Percentiles rank a stretch among this genome's conserved stretches.
phyloP scores from a whole-genome alignment of 2,329 filamentous ascomycete genomes.

The Acephala macrosclerotiorum region DNA sequence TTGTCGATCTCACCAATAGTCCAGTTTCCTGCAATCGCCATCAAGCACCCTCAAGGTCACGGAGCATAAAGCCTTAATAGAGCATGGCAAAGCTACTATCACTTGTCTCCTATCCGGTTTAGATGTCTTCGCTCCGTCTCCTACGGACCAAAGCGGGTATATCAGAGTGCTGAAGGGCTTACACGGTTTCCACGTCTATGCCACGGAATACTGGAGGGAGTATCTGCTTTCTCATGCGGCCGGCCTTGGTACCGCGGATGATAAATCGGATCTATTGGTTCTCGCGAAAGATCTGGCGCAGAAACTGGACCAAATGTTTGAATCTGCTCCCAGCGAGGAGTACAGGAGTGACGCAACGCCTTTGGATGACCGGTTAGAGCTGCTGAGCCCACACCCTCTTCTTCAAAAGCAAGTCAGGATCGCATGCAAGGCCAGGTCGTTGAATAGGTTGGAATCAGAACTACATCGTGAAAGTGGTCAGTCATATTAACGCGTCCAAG shows the following conservation, averaged over 20 bases:
- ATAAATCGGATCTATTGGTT: background rate
- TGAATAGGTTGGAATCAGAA: too few species aligned
- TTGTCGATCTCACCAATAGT: background rate
- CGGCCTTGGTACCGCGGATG: conserved; percentile 1
- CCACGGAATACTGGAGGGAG: conserved; percentile 44
- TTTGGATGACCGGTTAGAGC: too few species aligned
- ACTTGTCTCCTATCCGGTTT: conserved; percentile 40
- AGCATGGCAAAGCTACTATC: conserved; percentile 38
- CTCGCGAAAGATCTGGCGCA: conserved; percentile 4
- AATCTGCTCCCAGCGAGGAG: background rate
- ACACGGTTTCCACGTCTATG: conserved; percentile 44
- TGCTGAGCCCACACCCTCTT: too few species aligned
- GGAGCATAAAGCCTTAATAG: conserved; percentile 16
- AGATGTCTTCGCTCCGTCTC: conserved; percentile 20
- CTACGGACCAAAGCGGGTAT: conserved; percentile 7
- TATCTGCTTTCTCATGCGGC: conserved; percentile 34
- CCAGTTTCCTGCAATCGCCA: conserved; percentile 26
- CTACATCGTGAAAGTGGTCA: too few species aligned
- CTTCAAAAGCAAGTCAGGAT: too few species aligned
- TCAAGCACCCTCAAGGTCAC: conserved; percentile 20
- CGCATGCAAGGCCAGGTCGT: too few species aligned
- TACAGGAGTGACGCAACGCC: too few species aligned
- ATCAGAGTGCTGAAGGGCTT: conserved; percentile 40
- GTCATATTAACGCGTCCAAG: too few species aligned
- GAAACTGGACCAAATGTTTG: conserved; percentile 4